Base-by-base conservation (phyloP, 129 eudicot species). In the Saposhnikovia divaricata region DNA sequence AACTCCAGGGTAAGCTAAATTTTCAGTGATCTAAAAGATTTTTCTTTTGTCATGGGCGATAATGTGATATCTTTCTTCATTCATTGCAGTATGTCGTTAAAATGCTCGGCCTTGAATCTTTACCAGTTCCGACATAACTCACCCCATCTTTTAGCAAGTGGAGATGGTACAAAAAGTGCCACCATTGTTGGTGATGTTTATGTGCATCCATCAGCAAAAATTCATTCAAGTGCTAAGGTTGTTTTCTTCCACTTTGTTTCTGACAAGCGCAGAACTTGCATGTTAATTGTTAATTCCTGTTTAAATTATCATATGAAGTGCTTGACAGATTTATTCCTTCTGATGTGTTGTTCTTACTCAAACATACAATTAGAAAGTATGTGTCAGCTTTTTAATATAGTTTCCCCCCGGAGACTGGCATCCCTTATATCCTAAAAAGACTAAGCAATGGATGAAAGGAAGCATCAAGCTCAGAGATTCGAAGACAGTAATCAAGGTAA, bases 131-230 rank as follows among this genome's bases (percentile, higher is more conserved):
- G 89, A 0, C 25, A 79, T 68, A 85, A 87, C 53, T 90, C 99
- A 72, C 95, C 97, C 16, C 89, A 89, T 79, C 88, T 96, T 72
- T 79, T 96, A 85, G 86, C 93, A 13, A 79, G 83, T 81, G 99
- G 97, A 45, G 99, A 96, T 84, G 99, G 99, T 59, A 80, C 88
- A 72, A 96, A 85, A 80, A 89, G 46, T 74, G 90, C 98, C 77
- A 81, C 90, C 72, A 86, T 92, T 44, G 79, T 88, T 50, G 98
- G 99, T 68, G 95, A 96, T 85, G 99, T 90, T 71, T 96, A 82
- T 77, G 80, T 96, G 80, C 99, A 96, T 83, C 99, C 99, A 43
- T 96, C 98, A 55, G 99, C 99, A 77, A 96, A 92, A 87, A 89
- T 90, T 75, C 98, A 96, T 86, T 93, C 98, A 46, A 89, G 93